Evolutionary conservation across 2,329 filamentous ascomycete genomes (phyloP).

Genomic region (Ascochyta clinopodiicola): DNA sequence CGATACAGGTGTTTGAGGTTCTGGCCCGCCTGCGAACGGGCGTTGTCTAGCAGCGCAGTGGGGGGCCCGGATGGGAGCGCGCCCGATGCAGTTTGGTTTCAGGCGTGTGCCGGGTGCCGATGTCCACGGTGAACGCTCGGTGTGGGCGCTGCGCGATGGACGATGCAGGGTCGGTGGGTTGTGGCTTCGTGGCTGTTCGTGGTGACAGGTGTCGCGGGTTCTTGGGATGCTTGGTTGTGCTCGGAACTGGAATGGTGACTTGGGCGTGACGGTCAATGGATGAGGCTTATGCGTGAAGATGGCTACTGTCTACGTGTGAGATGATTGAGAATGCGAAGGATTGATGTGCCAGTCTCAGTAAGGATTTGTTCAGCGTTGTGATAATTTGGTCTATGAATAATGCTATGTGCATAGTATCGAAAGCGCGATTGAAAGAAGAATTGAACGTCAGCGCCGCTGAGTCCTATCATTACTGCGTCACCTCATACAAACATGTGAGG

Average conservation of each 20-base stretch:
- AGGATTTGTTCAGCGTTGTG: not conserved
- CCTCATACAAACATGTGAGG: slow-evolving; percentile 12
- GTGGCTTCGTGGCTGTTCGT: slow-evolving; percentile 2
- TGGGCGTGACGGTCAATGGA: not conserved
- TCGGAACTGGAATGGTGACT: not conserved
- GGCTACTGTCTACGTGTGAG: not conserved
- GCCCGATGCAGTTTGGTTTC: slow-evolving; percentile 11
- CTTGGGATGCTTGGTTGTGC: slow-evolving; percentile 11
- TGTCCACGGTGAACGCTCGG: not conserved
- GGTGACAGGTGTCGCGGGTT: slow-evolving; percentile 8
- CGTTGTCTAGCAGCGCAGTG: not conserved
- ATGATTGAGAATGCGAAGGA: not conserved
- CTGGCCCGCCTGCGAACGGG: not conserved
- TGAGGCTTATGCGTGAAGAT: no score
- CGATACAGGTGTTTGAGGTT: slow-evolving; percentile 2
- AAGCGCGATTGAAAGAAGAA: slow-evolving; percentile 11
- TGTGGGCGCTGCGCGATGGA: no score
- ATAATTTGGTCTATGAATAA: slow-evolving; percentile 7
- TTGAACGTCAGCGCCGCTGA: slow-evolving; percentile 28
- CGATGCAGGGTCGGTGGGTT: not conserved
- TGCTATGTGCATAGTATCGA: slow-evolving; percentile 25
- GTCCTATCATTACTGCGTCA: slow-evolving; percentile 27
- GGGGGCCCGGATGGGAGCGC: not conserved
- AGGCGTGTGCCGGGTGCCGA: slow-evolving; percentile 18
- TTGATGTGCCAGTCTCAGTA: not conserved